Base-by-base conservation (phyloP, 768 basidiomycete genomes). In the Suillus alpinus region DNA sequence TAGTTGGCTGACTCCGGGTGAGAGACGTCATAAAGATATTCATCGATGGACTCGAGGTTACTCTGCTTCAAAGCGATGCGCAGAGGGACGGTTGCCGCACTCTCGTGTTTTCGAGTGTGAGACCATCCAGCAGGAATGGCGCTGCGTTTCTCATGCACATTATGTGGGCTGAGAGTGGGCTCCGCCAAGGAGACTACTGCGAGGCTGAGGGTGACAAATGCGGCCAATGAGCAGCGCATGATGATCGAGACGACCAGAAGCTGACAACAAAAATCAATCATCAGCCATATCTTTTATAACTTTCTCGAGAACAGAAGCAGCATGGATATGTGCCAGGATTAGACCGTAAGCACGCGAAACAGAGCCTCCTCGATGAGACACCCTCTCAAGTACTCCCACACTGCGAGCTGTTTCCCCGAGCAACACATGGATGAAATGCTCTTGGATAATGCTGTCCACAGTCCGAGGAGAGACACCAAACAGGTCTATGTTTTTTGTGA, bases 351-450 rank as follows among this genome's bases (percentile, higher is more conserved):
- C 82, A 82, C 59, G 78, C 77, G 0, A 86, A 86, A 66, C 77
- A 83, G 9, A 84, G 76, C 67, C 76, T 83, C 51, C 72, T 86
- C 41, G 70, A 77, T 34, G 72, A 79, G 43, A 83, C 78, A 39
- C 36, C 20, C 23, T 50, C 18, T 32, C 31, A 12, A 50, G 31
- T 32, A 18, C 53, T 55, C 37, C 53, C 53, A 55, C 53, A 39
- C 53, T 39, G 10, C 23, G 53, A 55, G 23, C 16, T 55, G 36
- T 39, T 53, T 55, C 23, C 23, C 53, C 37, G 53, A 55, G 23
- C 39, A 39, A 39, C 53, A 10, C 37, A 55, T 55, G 53, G 53
- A 40, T 26, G 36, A 39, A 18, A 39, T 2, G 9, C 23, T 55
- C 37, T 16, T 16, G 23, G 2, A 55, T 39, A 9, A 9, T 16